A percentile compares a stretch with the other conserved stretches of the same genome.
Conservation (phyloP, 441 rosid species). For the Eutrema salsugineum region DNA sequence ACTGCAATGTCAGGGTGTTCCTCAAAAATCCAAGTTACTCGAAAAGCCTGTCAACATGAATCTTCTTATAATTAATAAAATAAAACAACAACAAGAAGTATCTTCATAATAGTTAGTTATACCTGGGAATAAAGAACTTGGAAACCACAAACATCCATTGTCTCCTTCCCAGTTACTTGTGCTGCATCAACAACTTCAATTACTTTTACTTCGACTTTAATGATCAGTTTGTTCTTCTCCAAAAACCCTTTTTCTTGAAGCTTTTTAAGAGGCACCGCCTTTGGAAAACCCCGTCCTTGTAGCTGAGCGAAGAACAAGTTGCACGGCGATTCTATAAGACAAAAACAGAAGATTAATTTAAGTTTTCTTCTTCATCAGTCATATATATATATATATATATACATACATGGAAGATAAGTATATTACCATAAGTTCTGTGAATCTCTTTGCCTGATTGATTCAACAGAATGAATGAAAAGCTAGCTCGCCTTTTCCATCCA, state of each 20-base stretch:
- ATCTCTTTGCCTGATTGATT: not conserved
- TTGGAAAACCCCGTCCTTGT: not conserved
- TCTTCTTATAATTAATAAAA: too few relatives aligned
- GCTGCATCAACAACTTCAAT: not conserved
- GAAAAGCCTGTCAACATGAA: too few relatives aligned
- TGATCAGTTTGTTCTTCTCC: not conserved
- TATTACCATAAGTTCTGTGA: not conserved
- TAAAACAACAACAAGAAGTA: too few relatives aligned
- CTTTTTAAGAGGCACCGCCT: not conserved
- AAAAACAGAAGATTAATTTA: not conserved
- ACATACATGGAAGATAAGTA: too few relatives aligned
- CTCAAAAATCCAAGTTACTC: too few relatives aligned
- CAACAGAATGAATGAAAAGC: not conserved
- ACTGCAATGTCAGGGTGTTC: too few relatives aligned
- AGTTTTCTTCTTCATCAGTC: too few relatives aligned
- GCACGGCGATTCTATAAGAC: not conserved
- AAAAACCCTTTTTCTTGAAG: not conserved
- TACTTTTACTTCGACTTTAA: not conserved
- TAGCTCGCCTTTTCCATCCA: not conserved
- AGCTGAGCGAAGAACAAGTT: not conserved
- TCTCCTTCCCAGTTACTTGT: not conserved
- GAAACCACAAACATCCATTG: not conserved
- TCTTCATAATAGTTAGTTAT: too few relatives aligned
- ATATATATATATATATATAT: too few relatives aligned
- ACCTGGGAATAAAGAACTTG: not conserved